Conservation (phyloP, 352 stramenopile species). For the Globisporangium cystogenes region DNA sequence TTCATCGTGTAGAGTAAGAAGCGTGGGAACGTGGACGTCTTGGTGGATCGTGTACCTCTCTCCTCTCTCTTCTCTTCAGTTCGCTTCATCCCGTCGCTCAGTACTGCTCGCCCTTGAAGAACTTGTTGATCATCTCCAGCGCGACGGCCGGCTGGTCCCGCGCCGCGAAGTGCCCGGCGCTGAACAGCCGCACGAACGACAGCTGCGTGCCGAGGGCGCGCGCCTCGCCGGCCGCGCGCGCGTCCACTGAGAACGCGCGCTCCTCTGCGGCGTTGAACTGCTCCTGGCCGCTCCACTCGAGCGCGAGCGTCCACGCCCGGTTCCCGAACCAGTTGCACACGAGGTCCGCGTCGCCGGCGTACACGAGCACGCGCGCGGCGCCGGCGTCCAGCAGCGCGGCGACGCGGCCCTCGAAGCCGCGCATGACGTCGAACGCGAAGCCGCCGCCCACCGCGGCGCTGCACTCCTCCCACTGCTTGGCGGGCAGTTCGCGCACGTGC, state of each 20-base stretch:
- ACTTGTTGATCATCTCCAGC: constrained; percentile 90
- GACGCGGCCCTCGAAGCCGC: constrained; percentile 34
- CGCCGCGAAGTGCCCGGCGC: constrained; percentile 93
- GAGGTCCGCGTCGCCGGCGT: constrained; percentile 94
- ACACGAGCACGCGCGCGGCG: constrained; percentile 83
- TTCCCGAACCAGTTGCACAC: constrained; percentile 97
- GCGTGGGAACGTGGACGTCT: too few relatives aligned
- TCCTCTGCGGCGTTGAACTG: constrained; percentile 70
- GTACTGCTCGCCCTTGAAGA: constrained; percentile 43
- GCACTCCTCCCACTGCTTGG: constrained; percentile 83
- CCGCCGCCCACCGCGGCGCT: constrained; percentile 89
- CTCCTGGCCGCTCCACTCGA: constrained; percentile 90
- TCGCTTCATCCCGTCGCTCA: too few relatives aligned
- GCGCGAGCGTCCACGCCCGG: constrained; percentile 87
- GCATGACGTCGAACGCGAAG: constrained; percentile 37
- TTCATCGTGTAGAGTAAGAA: constrained; percentile 21
- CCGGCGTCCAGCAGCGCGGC: constrained; percentile 72
- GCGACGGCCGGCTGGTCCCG: constrained; percentile 87
- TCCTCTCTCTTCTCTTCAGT: too few relatives aligned
- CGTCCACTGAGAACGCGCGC: constrained; percentile 21
- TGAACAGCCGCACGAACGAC: constrained; percentile 83
- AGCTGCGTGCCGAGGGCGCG: constrained; percentile 33
- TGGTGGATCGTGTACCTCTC: too few relatives aligned
- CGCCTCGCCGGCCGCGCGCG: too few relatives aligned
- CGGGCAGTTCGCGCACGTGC: constrained; percentile 24